Evolutionary conservation across 2,329 filamentous ascomycete genomes (phyloP).

Genomic region (Pyrenophora seminiperda): DNA sequence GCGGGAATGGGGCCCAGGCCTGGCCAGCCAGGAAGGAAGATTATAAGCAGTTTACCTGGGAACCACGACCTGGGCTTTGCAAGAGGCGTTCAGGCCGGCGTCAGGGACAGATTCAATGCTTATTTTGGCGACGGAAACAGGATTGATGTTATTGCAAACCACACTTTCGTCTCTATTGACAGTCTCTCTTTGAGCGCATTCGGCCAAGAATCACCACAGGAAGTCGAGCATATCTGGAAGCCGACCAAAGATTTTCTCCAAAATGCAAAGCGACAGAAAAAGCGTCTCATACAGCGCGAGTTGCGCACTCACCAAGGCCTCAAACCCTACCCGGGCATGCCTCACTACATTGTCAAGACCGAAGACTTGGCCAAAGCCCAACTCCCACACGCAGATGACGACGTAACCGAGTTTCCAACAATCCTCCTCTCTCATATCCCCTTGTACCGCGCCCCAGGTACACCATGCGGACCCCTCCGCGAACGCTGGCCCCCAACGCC

Average conservation of each 20-base stretch:
- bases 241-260: slow-evolving; percentile 79
- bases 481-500: slow-evolving; percentile 79
- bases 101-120: slow-evolving; percentile 80
- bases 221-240: slow-evolving; percentile 68
- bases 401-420: slow-evolving; percentile 74
- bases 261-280: slow-evolving; percentile 66
- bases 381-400: slow-evolving; percentile 47
- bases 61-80: slow-evolving; percentile 97
- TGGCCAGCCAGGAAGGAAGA: slow-evolving; percentile 71
- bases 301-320: slow-evolving; percentile 68
- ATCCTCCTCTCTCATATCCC: slow-evolving; percentile 91
- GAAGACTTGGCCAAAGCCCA: slow-evolving; percentile 45
- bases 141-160: slow-evolving; percentile 90
- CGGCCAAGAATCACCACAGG: slow-evolving; percentile 58
- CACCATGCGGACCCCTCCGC: slow-evolving; percentile 83
- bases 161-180: slow-evolving; percentile 92
- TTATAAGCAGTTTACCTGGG: slow-evolving; percentile 85
- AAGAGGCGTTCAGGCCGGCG: slow-evolving; percentile 76
- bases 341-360: slow-evolving; percentile 65
- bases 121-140: slow-evolving; percentile 93
- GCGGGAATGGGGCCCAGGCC: slow-evolving; percentile 60
- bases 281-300: slow-evolving; percentile 70
- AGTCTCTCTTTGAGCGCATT: slow-evolving; percentile 83
- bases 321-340: slow-evolving; percentile 60
- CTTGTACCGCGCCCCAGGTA: slow-evolving; percentile 78